phyloP scores from a whole-genome alignment of 2,329 filamentous ascomycete genomes.

The Pseudohalonectria lignicola region DNA sequence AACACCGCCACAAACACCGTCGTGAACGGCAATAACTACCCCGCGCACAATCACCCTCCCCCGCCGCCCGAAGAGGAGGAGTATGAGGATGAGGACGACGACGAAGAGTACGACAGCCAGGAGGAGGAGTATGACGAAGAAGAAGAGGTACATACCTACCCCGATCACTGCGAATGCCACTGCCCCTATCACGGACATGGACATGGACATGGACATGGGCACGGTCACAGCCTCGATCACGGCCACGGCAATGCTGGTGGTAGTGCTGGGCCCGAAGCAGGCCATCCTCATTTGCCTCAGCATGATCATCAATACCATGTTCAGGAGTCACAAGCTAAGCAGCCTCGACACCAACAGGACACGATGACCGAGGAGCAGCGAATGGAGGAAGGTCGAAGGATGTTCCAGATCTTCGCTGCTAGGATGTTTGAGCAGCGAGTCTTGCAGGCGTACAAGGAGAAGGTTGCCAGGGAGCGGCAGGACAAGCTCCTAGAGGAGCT shows the following conservation, averaged over 20 bases:
- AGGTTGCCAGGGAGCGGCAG: slow-evolving; percentile 87
- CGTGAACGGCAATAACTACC: slow-evolving; percentile 47
- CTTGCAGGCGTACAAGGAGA: slow-evolving; percentile 93
- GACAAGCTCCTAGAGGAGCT: slow-evolving; percentile 84
- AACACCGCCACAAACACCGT: no score
- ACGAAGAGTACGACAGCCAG: slow-evolving; percentile 52
- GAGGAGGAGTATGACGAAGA: slow-evolving; percentile 68
- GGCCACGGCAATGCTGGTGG: background rate
- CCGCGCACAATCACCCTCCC: slow-evolving; percentile 61
- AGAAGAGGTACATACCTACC: slow-evolving; percentile 50
- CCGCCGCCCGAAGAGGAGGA: slow-evolving; percentile 28
- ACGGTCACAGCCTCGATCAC: background rate
- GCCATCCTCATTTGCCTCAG: no score
- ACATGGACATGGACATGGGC: background rate
- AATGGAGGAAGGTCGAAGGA: slow-evolving; percentile 95
- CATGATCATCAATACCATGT: background rate
- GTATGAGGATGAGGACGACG: slow-evolving; percentile 34
- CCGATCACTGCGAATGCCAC: slow-evolving; percentile 2
- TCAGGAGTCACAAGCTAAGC: slow-evolving; percentile 17
- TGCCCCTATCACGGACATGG: slow-evolving; percentile 1
- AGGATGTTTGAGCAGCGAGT: slow-evolving; percentile 99
- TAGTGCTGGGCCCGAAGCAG: no score
- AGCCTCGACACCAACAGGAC: slow-evolving; percentile 53
- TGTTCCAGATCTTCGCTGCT: slow-evolving; percentile 99
- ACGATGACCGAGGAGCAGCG: slow-evolving; percentile 96